These are phyloP conservation scores for Plasmodium falciparum DNA, from an alignment of 169 alveolate genomes.

Conservation along the genomic window DNA sequence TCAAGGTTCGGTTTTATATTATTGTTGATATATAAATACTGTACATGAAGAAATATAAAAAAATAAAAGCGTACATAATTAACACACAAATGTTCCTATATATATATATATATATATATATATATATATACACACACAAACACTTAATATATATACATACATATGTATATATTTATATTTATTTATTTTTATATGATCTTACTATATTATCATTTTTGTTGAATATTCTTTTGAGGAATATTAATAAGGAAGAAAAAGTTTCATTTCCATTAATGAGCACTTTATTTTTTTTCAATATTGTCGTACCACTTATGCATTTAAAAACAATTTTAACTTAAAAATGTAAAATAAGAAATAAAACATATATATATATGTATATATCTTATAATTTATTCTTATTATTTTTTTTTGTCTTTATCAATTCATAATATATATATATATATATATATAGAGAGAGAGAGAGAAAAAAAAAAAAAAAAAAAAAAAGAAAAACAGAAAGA, in stretches of 20 bases:
- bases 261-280: slow-evolving; percentile 57
- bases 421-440: no score
- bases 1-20: slow-evolving; percentile 53
- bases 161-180: background rate
- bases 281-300: slow-evolving; percentile 60
- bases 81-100: background rate
- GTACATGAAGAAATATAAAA: slow-evolving; percentile 3
- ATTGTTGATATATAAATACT: slow-evolving; percentile 54
- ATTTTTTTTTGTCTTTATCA: background rate
- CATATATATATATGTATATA: background rate
- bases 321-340: slow-evolving; percentile 42
- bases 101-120: background rate
- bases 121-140: no score
- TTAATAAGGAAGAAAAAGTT: slow-evolving; percentile 25
- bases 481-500: background rate
- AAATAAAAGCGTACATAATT: background rate
- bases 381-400: background rate
- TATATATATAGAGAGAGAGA: background rate
- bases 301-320: slow-evolving; percentile 48
- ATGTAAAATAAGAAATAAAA: background rate
- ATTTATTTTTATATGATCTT: background rate
- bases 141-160: no score
- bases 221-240: slow-evolving; percentile 37
- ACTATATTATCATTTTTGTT: slow-evolving; percentile 55
- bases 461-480: background rate